Base-by-base conservation (phyloP, 768 basidiomycete genomes). In the Tulasnella sp. region DNA sequence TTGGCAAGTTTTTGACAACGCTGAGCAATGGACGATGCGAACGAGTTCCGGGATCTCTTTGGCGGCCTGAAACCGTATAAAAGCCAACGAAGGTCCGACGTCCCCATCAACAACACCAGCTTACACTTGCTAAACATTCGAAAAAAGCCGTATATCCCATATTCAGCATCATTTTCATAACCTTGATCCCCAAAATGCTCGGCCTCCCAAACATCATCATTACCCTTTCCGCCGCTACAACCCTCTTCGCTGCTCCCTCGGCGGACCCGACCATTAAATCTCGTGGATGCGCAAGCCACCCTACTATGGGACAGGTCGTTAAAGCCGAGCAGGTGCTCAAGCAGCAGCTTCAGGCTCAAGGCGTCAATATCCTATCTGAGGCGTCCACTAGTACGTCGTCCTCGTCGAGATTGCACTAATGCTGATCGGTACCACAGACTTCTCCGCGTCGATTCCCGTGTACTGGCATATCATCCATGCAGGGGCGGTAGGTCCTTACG, bases 381-480 rank as follows among this genome's bases (percentile, higher is more conserved):
- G 39, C 39, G 5, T 40, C 39, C 39, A 40, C 39, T 10, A 10
- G 39, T 40, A 40, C 39, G 3, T 72, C 31, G 31, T 3, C 71
- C 18, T 19, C 4, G 18, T 19, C 12, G 31, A 18, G 16, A 19
- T 18, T 40, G 31, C 4, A n/a, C 71, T 31, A 3, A 56, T 56
- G 3, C 5, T 72, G 34, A 19, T 31, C 27, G 10, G 4, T 18
- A 56, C n/a, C 42, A 42, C 24, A 77, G 76, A 7, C 31, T 12
- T 46, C 3, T 56, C 76, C 8, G 58, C 76, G 24, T 74, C 68
- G 16, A 68, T 77, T 34, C 76, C 76, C 48, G 76, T 77, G 24
- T 77, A 68, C 48, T 77, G 16, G 14, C 76, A 77, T 34, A 36
- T 77, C 56, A 77, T 77, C 27, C 76, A 58, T 19, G 21, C 46